A percentile compares a stretch with the other conserved stretches of the same genome.
Evolutionary conservation across 768 basidiomycete species (phyloP).

Genomic region (Panellus pusillus): DNA sequence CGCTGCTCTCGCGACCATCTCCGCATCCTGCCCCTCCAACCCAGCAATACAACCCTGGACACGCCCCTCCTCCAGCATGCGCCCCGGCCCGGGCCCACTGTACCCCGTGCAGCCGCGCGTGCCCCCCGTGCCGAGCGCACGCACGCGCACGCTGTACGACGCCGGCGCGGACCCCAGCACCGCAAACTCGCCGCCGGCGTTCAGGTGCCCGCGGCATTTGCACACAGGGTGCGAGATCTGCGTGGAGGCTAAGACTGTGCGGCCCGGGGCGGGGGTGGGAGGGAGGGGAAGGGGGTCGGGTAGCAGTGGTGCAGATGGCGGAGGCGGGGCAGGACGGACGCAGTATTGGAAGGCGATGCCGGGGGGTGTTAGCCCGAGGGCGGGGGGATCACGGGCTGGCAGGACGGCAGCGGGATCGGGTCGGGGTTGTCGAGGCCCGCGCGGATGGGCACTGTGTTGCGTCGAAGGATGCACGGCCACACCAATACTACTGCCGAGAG

Average conservation of each 20-base stretch:
- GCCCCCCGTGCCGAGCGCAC: slow-evolving; percentile 34
- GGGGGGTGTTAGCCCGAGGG: slow-evolving; percentile 37
- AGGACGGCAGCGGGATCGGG: slow-evolving; percentile 73
- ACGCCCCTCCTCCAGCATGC: slow-evolving; percentile 20
- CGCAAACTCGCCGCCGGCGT: slow-evolving; percentile 59
- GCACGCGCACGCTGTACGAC: slow-evolving; percentile 53
- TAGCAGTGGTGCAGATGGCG: not conserved
- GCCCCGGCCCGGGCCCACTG: slow-evolving; percentile 20
- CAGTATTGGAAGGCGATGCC: slow-evolving; percentile 36
- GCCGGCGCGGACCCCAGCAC: slow-evolving; percentile 62
- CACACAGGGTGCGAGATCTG: slow-evolving; percentile 76
- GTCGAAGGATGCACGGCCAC: slow-evolving; percentile 41
- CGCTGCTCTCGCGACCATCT: slow-evolving; percentile 12
- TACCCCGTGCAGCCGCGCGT: slow-evolving; percentile 23
- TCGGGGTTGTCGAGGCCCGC: slow-evolving; percentile 64
- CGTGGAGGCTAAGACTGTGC: slow-evolving; percentile 54
- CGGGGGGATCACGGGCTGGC: slow-evolving; percentile 69
- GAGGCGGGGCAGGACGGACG: slow-evolving; percentile 4
- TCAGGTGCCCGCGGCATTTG: slow-evolving; percentile 73
- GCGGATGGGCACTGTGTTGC: slow-evolving; percentile 55
- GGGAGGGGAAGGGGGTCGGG: slow-evolving; percentile 27
- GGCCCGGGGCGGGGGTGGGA: slow-evolving; percentile 22
- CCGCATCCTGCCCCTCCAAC: slow-evolving; percentile 24
- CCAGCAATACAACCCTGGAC: slow-evolving; percentile 26
- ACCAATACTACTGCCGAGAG: slow-evolving; percentile 16